Evolutionary conservation across 306 rosid genomes (phyloP).

Genomic region (Vigna radiata): DNA sequence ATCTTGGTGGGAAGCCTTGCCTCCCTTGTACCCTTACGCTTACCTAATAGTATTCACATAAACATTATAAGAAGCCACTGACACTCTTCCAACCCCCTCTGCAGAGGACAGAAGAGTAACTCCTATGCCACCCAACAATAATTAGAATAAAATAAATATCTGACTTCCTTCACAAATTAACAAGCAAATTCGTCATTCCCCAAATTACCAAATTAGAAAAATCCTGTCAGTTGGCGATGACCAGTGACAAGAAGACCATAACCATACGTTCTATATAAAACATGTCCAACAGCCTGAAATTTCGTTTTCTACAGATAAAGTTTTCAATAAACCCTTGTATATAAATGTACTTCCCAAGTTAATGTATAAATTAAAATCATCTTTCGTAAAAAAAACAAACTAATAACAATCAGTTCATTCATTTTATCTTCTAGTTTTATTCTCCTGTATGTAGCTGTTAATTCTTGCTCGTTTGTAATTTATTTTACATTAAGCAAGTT

Average conservation of each 20-base stretch:
- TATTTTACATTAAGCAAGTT: background rate
- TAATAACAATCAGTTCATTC: too few relatives aligned
- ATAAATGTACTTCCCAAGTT: too few relatives aligned
- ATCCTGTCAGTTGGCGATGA: background rate
- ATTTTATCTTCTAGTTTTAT: too few relatives aligned
- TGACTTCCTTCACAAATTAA: background rate
- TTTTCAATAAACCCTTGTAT: too few relatives aligned
- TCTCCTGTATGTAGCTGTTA: too few relatives aligned
- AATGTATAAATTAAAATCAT: too few relatives aligned
- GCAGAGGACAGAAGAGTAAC: background rate
- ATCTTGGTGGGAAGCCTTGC: constrained; percentile 56
- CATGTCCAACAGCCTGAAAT: background rate
- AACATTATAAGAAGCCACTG: background rate
- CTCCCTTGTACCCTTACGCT: constrained; percentile 60
- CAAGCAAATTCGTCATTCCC: background rate
- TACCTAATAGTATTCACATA: constrained; percentile 36
- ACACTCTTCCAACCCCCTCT: background rate
- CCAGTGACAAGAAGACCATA: background rate
- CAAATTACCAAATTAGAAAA: background rate
- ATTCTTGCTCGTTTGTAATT: background rate
- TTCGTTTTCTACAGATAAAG: too few relatives aligned
- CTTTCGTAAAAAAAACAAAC: too few relatives aligned
- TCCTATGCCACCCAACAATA: background rate
- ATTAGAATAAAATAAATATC: background rate
- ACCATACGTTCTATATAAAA: background rate